Percentiles rank a stretch among this genome's conserved stretches.
Evolutionary conservation across 495 filamentous ascomycete species (phyloP).

Genomic region (Paragyromitra xinjiangensis): DNA sequence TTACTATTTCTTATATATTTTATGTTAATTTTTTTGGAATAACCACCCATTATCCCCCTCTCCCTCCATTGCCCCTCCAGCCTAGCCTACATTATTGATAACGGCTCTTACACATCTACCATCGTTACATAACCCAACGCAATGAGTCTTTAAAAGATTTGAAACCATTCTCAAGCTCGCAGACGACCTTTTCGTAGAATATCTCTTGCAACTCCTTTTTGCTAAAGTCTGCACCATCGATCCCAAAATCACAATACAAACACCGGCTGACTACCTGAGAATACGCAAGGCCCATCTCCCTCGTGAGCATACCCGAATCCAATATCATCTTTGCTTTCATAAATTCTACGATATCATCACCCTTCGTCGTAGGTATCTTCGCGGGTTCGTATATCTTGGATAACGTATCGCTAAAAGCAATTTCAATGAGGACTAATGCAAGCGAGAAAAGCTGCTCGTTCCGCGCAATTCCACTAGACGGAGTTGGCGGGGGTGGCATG

Average conservation of each 20-base stretch:
- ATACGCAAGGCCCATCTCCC: conserved; percentile 32
- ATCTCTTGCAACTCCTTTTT: conserved; percentile 16
- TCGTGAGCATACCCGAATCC: neutral
- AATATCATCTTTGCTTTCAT: conserved; percentile 32
- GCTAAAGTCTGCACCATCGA: conserved; percentile 1
- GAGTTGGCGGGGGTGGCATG: neutral
- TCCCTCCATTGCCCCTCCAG: no score
- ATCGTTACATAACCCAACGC: no score
- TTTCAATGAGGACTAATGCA: conserved; percentile 38
- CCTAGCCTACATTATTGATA: no score
- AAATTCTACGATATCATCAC: conserved; percentile 7
- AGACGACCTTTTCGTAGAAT: conserved; percentile 35
- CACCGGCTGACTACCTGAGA: conserved; percentile 24
- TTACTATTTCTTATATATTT: no score
- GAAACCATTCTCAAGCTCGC: conserved; percentile 20
- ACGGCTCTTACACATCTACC: no score
- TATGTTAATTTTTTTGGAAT: no score
- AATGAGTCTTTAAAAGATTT: neutral
- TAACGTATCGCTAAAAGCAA: conserved; percentile 28
- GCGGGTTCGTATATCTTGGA: conserved; percentile 21
- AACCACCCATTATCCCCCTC: no score
- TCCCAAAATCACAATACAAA: conserved; percentile 30
- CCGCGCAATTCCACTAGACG: neutral
- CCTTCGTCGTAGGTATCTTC: neutral
- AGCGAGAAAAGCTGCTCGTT: conserved; percentile 36